These are phyloP conservation scores for Fistulinella prunicolor DNA, from an alignment of 768 basidiomycete species.

Conservation along the genomic window DNA sequence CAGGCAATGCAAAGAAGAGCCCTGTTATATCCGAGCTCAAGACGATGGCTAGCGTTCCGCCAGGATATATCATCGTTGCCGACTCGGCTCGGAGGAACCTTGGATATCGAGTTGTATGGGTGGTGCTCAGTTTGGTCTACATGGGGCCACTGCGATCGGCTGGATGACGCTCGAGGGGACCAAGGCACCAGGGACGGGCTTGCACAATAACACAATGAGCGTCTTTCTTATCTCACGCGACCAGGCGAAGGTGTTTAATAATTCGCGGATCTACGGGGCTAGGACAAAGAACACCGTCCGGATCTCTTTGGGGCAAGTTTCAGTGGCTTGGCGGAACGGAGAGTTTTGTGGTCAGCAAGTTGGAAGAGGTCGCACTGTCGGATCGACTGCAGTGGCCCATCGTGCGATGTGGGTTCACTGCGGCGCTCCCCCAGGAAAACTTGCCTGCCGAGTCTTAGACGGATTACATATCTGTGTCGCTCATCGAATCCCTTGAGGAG, in stretches of 20 bases:
- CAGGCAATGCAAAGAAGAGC: conserved; percentile 96
- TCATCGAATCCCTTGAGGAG: too few relatives aligned
- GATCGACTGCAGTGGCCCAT: conserved; percentile 89
- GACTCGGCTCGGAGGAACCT: conserved; percentile 97
- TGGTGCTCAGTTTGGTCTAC: conserved; percentile 94
- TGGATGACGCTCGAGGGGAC: conserved; percentile 99
- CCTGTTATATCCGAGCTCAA: conserved; percentile 98
- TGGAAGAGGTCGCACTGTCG: conserved; percentile 90
- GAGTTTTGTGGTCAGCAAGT: conserved; percentile 95
- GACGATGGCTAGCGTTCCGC: conserved; percentile 93
- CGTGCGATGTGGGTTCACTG: conserved; percentile 89
- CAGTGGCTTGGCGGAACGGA: conserved; percentile 99
- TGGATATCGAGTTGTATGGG: conserved; percentile 99
- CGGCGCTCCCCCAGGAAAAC: conserved; percentile 87
- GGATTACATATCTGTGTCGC: conserved; percentile 92
- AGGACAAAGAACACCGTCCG: conserved; percentile 88
- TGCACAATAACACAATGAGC: conserved; percentile 93
- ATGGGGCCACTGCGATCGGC: conserved; percentile 94
- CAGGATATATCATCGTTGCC: conserved; percentile 91
- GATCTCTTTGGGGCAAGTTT: conserved; percentile 79
- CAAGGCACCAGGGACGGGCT: conserved; percentile 89
- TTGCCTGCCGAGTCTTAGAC: conserved; percentile 76
- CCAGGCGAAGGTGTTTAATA: conserved; percentile 98
- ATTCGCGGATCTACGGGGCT: conserved; percentile 98
- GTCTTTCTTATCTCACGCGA: conserved; percentile 93